These are phyloP conservation scores for Parathielavia appendiculata DNA, from an alignment of 495 filamentous ascomycete species.

Conservation along the genomic window DNA sequence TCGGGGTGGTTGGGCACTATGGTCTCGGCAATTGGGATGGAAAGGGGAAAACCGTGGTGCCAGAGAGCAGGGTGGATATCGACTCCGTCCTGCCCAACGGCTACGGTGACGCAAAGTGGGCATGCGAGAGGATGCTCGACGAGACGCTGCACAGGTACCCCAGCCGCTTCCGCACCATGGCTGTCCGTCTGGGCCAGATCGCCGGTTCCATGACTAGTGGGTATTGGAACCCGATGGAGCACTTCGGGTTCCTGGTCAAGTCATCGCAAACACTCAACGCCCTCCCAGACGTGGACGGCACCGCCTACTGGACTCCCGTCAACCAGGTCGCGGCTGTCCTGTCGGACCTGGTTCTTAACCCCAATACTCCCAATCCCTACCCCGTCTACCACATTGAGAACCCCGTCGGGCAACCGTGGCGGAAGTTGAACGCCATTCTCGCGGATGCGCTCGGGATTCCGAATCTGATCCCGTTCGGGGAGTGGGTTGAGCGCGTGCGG, in stretches of 20 bases:
- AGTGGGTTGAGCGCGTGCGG: conserved; percentile 46
- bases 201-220: conserved; percentile 45
- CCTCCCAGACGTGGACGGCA: conserved; percentile 42
- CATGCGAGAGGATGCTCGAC: conserved; percentile 48
- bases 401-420: conserved; percentile 47
- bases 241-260: conserved; percentile 48
- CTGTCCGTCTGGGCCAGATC: conserved; percentile 47
- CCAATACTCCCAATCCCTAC: conserved; percentile 23
- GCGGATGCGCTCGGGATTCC: conserved; percentile 40
- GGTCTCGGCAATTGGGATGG: conserved; percentile 27
- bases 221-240: conserved; percentile 50
- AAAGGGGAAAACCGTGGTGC: conserved; percentile 30
- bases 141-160: conserved; percentile 44
- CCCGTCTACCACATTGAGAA: conserved; percentile 56
- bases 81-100: conserved; percentile 41
- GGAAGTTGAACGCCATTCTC: conserved; percentile 37
- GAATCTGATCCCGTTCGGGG: conserved; percentile 41
- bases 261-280: conserved; percentile 44
- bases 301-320: conserved; percentile 50
- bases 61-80: conserved; percentile 32
- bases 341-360: conserved; percentile 34
- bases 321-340: conserved; percentile 41
- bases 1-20: conserved; percentile 46
- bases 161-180: conserved; percentile 40
- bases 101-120: conserved; percentile 49